Conservation (phyloP, 257 asterid genomes). For the Coffea eugenioides region DNA sequence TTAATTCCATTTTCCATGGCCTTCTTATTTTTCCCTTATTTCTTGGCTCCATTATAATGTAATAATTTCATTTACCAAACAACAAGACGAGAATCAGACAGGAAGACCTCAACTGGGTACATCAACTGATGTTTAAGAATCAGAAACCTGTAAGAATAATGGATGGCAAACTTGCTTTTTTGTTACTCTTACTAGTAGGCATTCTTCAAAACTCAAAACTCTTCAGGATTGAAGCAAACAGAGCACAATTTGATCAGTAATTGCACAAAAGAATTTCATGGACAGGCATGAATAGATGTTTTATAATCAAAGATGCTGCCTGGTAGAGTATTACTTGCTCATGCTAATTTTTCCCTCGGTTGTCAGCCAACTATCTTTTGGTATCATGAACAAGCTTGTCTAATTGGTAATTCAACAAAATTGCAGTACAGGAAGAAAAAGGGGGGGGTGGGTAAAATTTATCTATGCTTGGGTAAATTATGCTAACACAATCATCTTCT, state of each 20-base stretch:
- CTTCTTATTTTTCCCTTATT: too few relatives aligned
- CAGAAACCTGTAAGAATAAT: not conserved
- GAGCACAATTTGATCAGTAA: not conserved
- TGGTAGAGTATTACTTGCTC: too few relatives aligned
- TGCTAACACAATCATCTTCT: not conserved
- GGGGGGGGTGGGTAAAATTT: too few relatives aligned
- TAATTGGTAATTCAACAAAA: too few relatives aligned
- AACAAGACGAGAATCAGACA: not conserved
- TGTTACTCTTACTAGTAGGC: not conserved
- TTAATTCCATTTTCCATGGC: too few relatives aligned
- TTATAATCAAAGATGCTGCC: not conserved
- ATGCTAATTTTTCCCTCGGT: too few relatives aligned
- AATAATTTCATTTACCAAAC: not conserved
- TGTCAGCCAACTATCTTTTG: too few relatives aligned
- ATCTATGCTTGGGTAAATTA: not conserved
- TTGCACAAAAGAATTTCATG: not conserved
- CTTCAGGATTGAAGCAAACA: not conserved
- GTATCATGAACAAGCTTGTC: too few relatives aligned
- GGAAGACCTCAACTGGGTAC: not conserved
- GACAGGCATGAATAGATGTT: not conserved
- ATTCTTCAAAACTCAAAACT: not conserved
- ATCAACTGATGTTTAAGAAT: not conserved
- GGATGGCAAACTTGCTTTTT: not conserved
- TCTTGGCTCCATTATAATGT: too few relatives aligned
- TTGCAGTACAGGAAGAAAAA: too few relatives aligned